These are phyloP conservation scores for Neofusicoccum laricinum DNA, from an alignment of 2,329 filamentous ascomycete species.

Conservation along the genomic window DNA sequence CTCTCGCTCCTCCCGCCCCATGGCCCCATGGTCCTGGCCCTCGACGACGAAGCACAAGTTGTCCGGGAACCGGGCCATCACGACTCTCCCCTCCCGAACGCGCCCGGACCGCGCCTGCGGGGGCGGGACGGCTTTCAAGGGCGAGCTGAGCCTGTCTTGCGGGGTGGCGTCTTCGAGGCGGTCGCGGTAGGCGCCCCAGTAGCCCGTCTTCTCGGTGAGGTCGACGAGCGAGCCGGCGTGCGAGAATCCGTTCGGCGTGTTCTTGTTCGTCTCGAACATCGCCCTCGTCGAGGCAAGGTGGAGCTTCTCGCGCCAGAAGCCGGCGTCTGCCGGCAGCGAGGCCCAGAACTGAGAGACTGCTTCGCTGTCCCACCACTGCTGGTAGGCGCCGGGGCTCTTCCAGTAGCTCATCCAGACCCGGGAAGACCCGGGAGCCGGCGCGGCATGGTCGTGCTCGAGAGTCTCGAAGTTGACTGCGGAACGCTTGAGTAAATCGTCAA, in stretches of 20 bases:
- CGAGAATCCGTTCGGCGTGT: not conserved
- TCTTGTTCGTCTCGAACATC: not conserved
- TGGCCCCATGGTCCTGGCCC: not conserved
- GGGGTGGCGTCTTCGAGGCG: not conserved
- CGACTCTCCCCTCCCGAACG: not conserved
- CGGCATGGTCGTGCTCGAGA: not conserved
- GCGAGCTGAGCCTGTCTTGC: not conserved
- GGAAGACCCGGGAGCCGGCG: not conserved
- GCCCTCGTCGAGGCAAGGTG: not conserved
- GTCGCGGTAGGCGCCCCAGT: constrained; percentile 3
- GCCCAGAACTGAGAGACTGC: not conserved
- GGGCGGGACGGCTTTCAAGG: not conserved
- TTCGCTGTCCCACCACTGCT: not conserved
- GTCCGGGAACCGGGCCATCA: not conserved
- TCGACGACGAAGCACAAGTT: not conserved
- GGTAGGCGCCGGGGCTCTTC: not conserved
- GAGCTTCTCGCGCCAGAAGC: not conserved
- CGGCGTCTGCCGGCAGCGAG: not conserved
- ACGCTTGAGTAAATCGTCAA: not conserved
- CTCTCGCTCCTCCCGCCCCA: not conserved
- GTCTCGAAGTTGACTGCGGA: not conserved
- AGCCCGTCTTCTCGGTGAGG: not conserved
- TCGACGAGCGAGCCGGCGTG: not conserved
- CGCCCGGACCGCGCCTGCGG: too few species aligned
- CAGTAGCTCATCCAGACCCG: not conserved